A percentile compares a stretch with the other conserved stretches of the same genome.
These are phyloP conservation scores for Phytophthora meadii DNA, from an alignment of 352 stramenopile species.

Conservation along the genomic window DNA sequence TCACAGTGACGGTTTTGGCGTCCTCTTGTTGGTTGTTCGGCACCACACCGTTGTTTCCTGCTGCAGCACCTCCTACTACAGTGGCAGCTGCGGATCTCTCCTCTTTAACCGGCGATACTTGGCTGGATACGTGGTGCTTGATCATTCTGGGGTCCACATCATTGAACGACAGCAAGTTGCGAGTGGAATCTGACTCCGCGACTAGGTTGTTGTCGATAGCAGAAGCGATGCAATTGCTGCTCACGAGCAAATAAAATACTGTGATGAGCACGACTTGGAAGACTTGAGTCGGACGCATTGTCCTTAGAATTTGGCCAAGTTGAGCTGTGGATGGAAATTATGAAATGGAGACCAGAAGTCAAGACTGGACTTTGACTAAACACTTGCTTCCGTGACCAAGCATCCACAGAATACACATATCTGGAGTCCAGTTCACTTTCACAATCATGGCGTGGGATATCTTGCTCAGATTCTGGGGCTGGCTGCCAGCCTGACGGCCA, in stretches of 20 bases:
- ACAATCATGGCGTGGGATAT: slow-evolving; percentile 23
- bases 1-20: slow-evolving; percentile 16
- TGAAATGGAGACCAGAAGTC: slow-evolving; percentile 3
- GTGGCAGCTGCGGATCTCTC: slow-evolving; percentile 7
- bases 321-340: slow-evolving; percentile 5
- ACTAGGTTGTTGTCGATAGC: slow-evolving; percentile 5
- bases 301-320: not conserved
- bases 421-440: slow-evolving; percentile 17
- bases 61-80: slow-evolving; percentile 7
- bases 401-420: not conserved
- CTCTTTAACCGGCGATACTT: not conserved
- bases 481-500: not conserved
- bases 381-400: not conserved
- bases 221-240: not conserved
- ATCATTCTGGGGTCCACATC: slow-evolving; percentile 1
- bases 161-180: slow-evolving; percentile 17
- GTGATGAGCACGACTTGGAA: slow-evolving; percentile 15
- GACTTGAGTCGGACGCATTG: slow-evolving; percentile 11
- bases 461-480: slow-evolving; percentile 3
- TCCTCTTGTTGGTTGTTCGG: slow-evolving; percentile 2
- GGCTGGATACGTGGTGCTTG: slow-evolving; percentile 2
- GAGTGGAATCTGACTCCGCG: not conserved
- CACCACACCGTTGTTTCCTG: not conserved
- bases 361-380: too few relatives aligned
- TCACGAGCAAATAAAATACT: slow-evolving; percentile 15